Evolutionary conservation across 129 eudicot species (phyloP).

Genomic region (Deinandra increscens): DNA sequence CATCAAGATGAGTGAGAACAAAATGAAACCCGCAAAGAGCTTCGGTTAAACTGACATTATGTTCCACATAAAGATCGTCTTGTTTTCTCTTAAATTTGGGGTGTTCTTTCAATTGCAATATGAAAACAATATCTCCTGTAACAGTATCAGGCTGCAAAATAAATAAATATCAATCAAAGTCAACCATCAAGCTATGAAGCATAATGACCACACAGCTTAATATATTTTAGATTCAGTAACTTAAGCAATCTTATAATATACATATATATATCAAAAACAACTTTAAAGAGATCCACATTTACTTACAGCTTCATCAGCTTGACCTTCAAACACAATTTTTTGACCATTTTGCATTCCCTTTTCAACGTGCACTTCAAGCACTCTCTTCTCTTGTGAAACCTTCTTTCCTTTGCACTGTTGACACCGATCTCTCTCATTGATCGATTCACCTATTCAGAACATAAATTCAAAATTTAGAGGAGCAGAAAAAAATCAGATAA

Average conservation of each 20-base stretch:
- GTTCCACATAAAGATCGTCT: constrained; percentile 68
- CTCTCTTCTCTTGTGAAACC: constrained; percentile 67
- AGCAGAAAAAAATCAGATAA: not conserved
- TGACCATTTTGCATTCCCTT: constrained; percentile 81
- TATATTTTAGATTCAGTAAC: not conserved
- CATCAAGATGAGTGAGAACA: constrained; percentile 70
- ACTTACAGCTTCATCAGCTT: constrained; percentile 86
- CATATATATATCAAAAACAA: not conserved
- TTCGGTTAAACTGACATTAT: constrained; percentile 52
- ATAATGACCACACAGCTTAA: not conserved
- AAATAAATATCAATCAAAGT: constrained; percentile 10
- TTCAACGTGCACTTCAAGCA: constrained; percentile 66
- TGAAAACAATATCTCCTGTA: constrained; percentile 58
- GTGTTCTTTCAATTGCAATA: constrained; percentile 63
- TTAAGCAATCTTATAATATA: not conserved
- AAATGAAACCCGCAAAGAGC: constrained; percentile 76
- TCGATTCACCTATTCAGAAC: constrained; percentile 59
- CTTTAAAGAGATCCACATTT: constrained; percentile 2
- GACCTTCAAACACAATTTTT: constrained; percentile 56
- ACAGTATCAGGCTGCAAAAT: constrained; percentile 71
- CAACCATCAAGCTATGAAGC: not conserved
- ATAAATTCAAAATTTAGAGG: not conserved
- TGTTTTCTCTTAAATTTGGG: constrained; percentile 61
- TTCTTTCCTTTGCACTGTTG: constrained; percentile 74
- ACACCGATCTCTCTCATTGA: constrained; percentile 66